These are phyloP conservation scores for Cercospora sesami DNA, from an alignment of 2,329 filamentous ascomycete species.

Conservation along the genomic window DNA sequence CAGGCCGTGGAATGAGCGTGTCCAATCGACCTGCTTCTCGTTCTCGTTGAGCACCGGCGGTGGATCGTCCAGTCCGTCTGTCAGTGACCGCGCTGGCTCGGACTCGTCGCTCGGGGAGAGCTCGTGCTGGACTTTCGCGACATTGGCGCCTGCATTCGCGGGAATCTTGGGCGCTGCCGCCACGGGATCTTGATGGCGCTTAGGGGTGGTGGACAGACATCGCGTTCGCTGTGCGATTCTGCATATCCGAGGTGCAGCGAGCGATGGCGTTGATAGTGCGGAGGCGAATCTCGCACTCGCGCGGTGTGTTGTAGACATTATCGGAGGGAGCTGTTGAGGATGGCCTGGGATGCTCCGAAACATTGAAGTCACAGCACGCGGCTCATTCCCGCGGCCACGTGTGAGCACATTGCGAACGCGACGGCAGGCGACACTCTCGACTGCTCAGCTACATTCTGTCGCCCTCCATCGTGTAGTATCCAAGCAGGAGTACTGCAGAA, in stretches of 20 bases:
- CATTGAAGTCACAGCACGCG: slow-evolving; percentile 2
- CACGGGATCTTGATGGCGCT: slow-evolving; percentile 24
- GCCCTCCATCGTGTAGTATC: background rate
- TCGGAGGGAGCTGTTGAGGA: slow-evolving; percentile 6
- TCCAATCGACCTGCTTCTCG: slow-evolving; percentile 70
- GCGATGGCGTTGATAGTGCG: slow-evolving; percentile 20
- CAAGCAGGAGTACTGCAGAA: background rate
- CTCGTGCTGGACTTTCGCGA: slow-evolving; percentile 22
- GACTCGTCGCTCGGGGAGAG: slow-evolving; percentile 29
- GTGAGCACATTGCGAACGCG: background rate
- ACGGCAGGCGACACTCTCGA: background rate
- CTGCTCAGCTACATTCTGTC: background rate
- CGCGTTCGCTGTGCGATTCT: slow-evolving; percentile 9
- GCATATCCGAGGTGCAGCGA: slow-evolving; percentile 3
- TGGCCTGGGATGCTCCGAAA: background rate
- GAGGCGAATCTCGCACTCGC: slow-evolving; percentile 30
- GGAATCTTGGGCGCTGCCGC: slow-evolving; percentile 20
- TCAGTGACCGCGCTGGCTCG: slow-evolving; percentile 44
- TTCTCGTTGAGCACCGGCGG: slow-evolving; percentile 51
- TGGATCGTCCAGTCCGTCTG: slow-evolving; percentile 54
- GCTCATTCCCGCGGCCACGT: slow-evolving; percentile 4
- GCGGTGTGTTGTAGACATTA: slow-evolving; percentile 29
- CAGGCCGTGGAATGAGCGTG: slow-evolving; percentile 78
- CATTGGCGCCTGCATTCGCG: slow-evolving; percentile 21
- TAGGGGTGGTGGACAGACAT: slow-evolving; percentile 30